Evolutionary conservation across 306 rosid species (phyloP), one percentile per base, ranked within the genome.

Genomic region (Vachellia collinsii): DNA sequence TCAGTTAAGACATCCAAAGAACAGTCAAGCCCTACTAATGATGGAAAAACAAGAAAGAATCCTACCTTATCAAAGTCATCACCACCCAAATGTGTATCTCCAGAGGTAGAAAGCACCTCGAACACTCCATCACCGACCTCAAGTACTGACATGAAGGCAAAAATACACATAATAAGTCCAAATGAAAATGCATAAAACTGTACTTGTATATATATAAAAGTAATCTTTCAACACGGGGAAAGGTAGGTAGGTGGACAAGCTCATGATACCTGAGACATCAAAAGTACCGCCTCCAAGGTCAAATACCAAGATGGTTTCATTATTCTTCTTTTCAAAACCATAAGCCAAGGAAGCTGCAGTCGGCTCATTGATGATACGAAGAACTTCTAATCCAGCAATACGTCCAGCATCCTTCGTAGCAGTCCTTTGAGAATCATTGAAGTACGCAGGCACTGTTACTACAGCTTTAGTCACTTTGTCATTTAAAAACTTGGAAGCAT

Each of bases 261-360:
- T 22, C 54, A 17, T 14, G 16, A 12, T 90, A 93, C 98, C 98
- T 87, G 99, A 92, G 74, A 94, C 99, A 83, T 94, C 99, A 82
- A 94, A 94, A 64, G 99, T 94, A 83, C 99, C 99, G 63, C 98
- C 98, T 29, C 98, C 98, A 81, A 94, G 99, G 86, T 94, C 99
- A 87, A 94, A 94, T 0, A 94, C 99, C 89, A 94, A 89, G 77
- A 94, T 94, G 0, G 99, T 94, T 83, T 94, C 99, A 20, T 91
- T 94, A 85, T 86, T 94, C 83, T 94, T 94, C 94, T 68, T 94
- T 42, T 94, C 99, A 82, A 94, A 94, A 4, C 99, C 99, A 85
- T 94, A 94, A 8, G 99, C 99, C 78, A 94, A 82, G 6, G 99
- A 94, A 13, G 99, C 99, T 3, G 99, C 99, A 58, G 99, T 94